Percentiles rank a stretch among this genome's conserved stretches.
phyloP scores from a whole-genome alignment of 148 eudicot genomes.

The Fallopia convolvulus region DNA sequence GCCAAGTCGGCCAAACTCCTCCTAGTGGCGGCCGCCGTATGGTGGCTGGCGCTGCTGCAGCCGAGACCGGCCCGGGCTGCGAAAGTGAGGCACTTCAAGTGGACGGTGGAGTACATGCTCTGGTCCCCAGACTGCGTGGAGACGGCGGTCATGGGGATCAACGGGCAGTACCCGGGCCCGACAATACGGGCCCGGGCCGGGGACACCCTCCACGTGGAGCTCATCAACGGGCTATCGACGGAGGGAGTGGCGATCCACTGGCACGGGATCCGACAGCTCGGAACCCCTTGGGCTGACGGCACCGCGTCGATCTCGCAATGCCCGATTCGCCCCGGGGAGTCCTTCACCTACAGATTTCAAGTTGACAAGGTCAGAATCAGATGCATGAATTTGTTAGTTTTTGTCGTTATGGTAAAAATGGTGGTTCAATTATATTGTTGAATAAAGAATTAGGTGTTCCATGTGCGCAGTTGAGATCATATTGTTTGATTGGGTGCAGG shows the following conservation, averaged over 20 bases:
- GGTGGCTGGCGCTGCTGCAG: background rate
- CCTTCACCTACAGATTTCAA: slow-evolving; percentile 50
- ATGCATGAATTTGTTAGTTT: background rate
- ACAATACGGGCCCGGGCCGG: slow-evolving; percentile 61
- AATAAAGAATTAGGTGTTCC: background rate
- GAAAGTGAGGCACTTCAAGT: slow-evolving; percentile 29
- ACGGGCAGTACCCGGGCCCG: slow-evolving; percentile 84
- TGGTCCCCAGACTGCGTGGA: slow-evolving; percentile 71
- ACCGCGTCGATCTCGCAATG: slow-evolving; percentile 85
- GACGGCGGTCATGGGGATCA: slow-evolving; percentile 49
- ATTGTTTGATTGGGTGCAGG: slow-evolving; percentile 25
- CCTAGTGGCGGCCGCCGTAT: background rate
- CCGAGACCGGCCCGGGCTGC: background rate
- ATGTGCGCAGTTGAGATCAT: background rate
- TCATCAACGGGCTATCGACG: slow-evolving; percentile 58
- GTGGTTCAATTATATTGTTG: background rate
- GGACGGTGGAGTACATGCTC: slow-evolving; percentile 63
- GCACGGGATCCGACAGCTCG: slow-evolving; percentile 79
- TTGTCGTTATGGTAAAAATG: background rate
- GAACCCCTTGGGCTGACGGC: slow-evolving; percentile 95
- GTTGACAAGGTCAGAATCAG: slow-evolving; percentile 47
- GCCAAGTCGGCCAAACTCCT: background rate
- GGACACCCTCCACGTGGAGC: slow-evolving; percentile 47
- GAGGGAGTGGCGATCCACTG: slow-evolving; percentile 87
- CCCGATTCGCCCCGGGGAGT: slow-evolving; percentile 69